A percentile compares a stretch with the other conserved stretches of the same genome.
These are phyloP conservation scores for Alternaria incomplexa DNA, from an alignment of 2,329 filamentous ascomycete genomes.

Conservation along the genomic window DNA sequence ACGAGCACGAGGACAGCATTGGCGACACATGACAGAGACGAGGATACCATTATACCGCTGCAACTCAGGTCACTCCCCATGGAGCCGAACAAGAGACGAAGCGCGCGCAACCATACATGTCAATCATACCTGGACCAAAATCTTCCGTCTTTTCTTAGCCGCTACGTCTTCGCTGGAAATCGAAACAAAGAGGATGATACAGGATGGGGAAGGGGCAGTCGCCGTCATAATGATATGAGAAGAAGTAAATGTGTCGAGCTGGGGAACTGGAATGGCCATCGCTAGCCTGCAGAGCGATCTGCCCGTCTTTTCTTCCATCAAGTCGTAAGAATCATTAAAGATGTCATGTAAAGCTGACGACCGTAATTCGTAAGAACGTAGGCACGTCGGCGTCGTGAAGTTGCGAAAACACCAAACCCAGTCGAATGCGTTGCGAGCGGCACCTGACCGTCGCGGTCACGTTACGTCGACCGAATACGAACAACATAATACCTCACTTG, in stretches of 20 bases:
- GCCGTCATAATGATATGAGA: slow-evolving; percentile 29
- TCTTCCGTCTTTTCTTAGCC: slow-evolving; percentile 9
- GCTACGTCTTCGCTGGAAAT: slow-evolving; percentile 12
- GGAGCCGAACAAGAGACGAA: slow-evolving; percentile 6
- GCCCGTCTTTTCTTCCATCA: slow-evolving; percentile 59
- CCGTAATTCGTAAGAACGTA: slow-evolving; percentile 43
- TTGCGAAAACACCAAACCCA: slow-evolving; percentile 27
- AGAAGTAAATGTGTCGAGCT: slow-evolving; percentile 37
- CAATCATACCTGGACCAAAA: slow-evolving; percentile 2
- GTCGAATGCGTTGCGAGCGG: slow-evolving; percentile 24
- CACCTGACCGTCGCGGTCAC: slow-evolving; percentile 36
- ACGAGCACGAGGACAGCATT: slow-evolving; percentile 9
- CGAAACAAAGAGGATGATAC: slow-evolving; percentile 21
- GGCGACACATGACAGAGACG: slow-evolving; percentile 4
- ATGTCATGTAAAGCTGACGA: slow-evolving; percentile 51
- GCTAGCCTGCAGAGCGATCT: slow-evolving; percentile 54
- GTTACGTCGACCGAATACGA: slow-evolving; percentile 24
- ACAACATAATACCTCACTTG: slow-evolving; percentile 37
- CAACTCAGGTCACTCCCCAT: neutral
- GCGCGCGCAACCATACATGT: slow-evolving; percentile 3
- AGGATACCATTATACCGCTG: slow-evolving; percentile 8
- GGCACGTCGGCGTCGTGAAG: slow-evolving; percentile 45
- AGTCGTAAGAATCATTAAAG: slow-evolving; percentile 61
- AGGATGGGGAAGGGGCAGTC: slow-evolving; percentile 23
- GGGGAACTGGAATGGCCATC: slow-evolving; percentile 55